Base-by-base conservation (phyloP, 495 filamentous ascomycete species). In the Bacidia gigantensis region DNA sequence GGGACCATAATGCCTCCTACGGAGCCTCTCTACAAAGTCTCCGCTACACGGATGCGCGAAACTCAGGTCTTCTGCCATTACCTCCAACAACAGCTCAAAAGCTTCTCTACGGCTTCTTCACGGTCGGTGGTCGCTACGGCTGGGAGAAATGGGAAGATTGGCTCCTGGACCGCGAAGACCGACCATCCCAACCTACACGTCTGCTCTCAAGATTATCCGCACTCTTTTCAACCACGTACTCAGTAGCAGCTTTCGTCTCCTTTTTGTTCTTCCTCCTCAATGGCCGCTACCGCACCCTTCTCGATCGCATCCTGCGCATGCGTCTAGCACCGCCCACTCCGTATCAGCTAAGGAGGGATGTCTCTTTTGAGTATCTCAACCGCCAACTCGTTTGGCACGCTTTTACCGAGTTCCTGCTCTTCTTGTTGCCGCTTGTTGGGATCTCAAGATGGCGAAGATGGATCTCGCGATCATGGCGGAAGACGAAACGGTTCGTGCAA, bases 331-430 rank as follows among this genome's bases (percentile, higher is more conserved):
- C 93, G 21, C 86, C 82, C 14, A 83, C 75, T 58, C 7, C 0
- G 9, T 25, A 38, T 3, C 84, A 93, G 58, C 81, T 92, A 42
- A 83, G 75, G 60, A 81, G 90, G 9, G 86, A 97, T 66, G 89
- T 98, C 14, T 89, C 84, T 0, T 96, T 98, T 62, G 92, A 98
- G 67, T 98, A 96, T 64, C 77, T 98, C 42, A 98, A 98, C 63
- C 83, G 92, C 12, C 92, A 98, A 66, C 77, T 98, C 5, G 92
- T 98, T 40, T 98, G 92, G 92, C 92, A 98, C 64, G 92, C 92
- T 17, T 96, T 98, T 60, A 98, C 92, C 22, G 92, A 98, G 64
- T 98, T 98, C 61, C 75, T 99, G 3, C 79, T 99, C 5, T 99
- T 99, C 64, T 77, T 99, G 11, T 75, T 99, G 2, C 92, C 92